Percentiles rank a stretch among this genome's conserved stretches.
phyloP scores from a whole-genome alignment of 495 filamentous ascomycete species.

The Penicillium egyptiacum region DNA sequence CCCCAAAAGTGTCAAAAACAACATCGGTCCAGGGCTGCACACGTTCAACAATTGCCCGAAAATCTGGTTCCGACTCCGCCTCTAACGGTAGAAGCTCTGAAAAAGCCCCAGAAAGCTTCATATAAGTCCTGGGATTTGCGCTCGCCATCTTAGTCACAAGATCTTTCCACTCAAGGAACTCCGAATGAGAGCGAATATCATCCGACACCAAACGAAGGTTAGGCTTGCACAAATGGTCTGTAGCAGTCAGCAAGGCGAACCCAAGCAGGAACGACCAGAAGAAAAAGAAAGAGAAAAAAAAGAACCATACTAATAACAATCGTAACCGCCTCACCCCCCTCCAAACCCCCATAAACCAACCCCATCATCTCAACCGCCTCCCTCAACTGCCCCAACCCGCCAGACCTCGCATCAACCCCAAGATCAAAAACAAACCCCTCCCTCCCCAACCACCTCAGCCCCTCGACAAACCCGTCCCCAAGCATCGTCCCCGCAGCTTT shows the following conservation, averaged over 20 bases:
- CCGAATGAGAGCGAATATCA: slow-evolving; percentile 47
- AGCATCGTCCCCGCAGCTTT: slow-evolving; percentile 64
- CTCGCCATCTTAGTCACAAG: slow-evolving; percentile 50
- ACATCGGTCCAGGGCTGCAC: slow-evolving; percentile 65
- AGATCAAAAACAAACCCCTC: slow-evolving; percentile 72
- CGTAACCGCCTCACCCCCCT: slow-evolving; percentile 59
- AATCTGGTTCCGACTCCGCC: slow-evolving; percentile 35
- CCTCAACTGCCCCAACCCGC: slow-evolving; percentile 69
- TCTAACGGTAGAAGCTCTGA: slow-evolving; percentile 61
- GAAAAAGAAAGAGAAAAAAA: neutral
- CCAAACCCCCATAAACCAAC: slow-evolving; percentile 58
- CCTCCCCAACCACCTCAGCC: slow-evolving; percentile 65
- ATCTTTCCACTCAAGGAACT: slow-evolving; percentile 55
- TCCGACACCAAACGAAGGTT: slow-evolving; percentile 53
- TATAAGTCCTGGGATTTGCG: slow-evolving; percentile 59
- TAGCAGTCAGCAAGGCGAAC: slow-evolving; percentile 2
- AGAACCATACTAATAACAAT: slow-evolving; percentile 62
- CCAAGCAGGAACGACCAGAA: neutral
- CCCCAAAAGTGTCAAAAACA: slow-evolving; percentile 65
- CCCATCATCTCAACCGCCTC: slow-evolving; percentile 72
- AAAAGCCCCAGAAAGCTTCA: slow-evolving; percentile 87
- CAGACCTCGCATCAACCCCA: slow-evolving; percentile 70
- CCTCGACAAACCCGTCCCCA: slow-evolving; percentile 59
- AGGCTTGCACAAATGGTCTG: slow-evolving; percentile 89
- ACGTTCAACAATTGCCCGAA: slow-evolving; percentile 40